Evolutionary conservation across 2,329 filamentous ascomycete genomes (phyloP), one percentile per base, ranked within the genome.

Genomic region (Hypoxylon sp.): DNA sequence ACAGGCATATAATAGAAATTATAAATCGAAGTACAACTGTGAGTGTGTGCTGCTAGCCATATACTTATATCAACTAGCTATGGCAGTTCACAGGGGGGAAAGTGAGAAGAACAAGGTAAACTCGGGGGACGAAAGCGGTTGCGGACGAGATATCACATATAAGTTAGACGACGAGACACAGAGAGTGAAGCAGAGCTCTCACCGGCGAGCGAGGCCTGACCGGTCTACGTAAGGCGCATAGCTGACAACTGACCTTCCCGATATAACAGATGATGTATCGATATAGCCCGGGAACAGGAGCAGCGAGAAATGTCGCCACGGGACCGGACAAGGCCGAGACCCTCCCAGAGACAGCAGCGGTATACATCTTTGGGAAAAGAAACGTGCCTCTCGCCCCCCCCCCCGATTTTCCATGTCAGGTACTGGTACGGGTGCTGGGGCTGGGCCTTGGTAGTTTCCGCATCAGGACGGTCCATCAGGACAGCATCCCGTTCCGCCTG

Each of bases 191-290:
- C 23, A 21, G 13, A 46, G 38, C 17, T 21, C 24, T 51, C 23
- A 29, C 35, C 33, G 7, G 11, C 26, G 37, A 47, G 45, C 23
- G 38, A 48, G 38, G 31, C 58, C 41, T 58, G 55, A 52, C 58
- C 20, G 55, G 46, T 37, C 49, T 56, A 13, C 38, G 9, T 40
- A 54, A n/a, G n/a, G n/a, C n/a, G n/a, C 55, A 62, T 50, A 49
- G 48, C 27, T 24, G 42, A 42, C 48, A 41, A 65, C 26, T 55
- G 55, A 65, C 63, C 65, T 66, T 66, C 65, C 62, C 42, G 55
- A 63, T 54, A 54, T 29, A 60, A 58, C 49, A 48, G 15, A 48
- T 55, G 43, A 49, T 53, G 26, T 40, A 21, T 43, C 51, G 38
- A 21, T 49, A 52, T 29, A 35, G 7, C 41, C 27, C 40, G 10